phyloP scores from a whole-genome alignment of 176 grass and related monocot genomes.

The Guadua angustifolia region DNA sequence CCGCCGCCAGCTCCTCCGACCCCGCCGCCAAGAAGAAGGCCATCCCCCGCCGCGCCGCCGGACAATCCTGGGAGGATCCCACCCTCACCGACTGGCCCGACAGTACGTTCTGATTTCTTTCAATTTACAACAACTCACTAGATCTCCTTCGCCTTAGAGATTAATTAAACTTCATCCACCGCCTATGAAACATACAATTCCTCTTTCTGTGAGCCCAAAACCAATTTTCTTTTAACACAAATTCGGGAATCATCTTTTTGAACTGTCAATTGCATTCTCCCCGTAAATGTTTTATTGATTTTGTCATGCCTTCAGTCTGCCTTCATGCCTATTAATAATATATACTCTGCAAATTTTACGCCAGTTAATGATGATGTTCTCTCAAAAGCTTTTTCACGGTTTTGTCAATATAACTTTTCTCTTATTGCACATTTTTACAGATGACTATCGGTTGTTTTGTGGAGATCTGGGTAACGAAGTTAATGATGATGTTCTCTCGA shows the following conservation, averaged over 20 bases:
- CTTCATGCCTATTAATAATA: neutral
- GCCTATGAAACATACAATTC: neutral
- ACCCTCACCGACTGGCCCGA: conserved; percentile 95
- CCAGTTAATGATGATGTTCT: too few relatives aligned
- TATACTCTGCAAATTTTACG: neutral
- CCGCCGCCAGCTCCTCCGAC: conserved; percentile 49
- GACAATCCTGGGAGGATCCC: conserved; percentile 84
- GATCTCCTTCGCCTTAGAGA: neutral
- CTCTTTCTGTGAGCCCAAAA: neutral
- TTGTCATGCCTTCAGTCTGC: neutral
- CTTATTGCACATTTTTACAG: conserved; percentile 49
- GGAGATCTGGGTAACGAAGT: conserved; percentile 98
- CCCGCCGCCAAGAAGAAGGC: conserved; percentile 68
- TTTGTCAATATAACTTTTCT: too few relatives aligned
- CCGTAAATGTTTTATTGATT: neutral
- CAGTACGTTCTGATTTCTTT: conserved; percentile 48
- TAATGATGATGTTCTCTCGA: conserved; percentile 96
- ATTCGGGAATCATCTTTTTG: neutral
- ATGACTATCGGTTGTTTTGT: conserved; percentile 88
- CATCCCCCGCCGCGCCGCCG: conserved; percentile 76
- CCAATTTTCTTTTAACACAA: neutral
- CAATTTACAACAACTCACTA: neutral
- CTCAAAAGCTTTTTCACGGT: too few relatives aligned
- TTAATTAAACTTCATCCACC: neutral
- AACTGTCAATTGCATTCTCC: neutral